Conservation (phyloP, 148 eudicot species). For the Vaccinium corymbosum region DNA sequence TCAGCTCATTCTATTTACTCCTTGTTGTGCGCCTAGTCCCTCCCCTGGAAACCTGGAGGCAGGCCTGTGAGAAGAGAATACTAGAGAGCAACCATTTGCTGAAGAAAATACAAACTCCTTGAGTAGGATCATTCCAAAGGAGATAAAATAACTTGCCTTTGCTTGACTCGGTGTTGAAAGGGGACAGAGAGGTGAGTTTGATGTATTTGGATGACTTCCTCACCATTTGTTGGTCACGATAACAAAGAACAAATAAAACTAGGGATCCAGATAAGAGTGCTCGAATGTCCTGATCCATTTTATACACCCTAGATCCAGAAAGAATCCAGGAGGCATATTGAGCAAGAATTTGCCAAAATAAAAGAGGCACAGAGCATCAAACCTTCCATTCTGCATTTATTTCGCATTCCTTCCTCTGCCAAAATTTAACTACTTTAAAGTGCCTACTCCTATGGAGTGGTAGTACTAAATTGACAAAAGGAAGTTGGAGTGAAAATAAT, state of each 20-base stretch:
- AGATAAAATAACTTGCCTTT: not conserved
- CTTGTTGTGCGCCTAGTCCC: not conserved
- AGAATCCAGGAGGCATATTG: not conserved
- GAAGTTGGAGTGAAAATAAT: not conserved
- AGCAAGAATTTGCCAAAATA: not conserved
- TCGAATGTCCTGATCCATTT: constrained; percentile 1
- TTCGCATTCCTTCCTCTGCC: not conserved
- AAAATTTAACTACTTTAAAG: not conserved
- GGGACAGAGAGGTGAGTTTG: too few species aligned
- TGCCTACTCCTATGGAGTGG: not conserved
- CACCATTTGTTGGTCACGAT: too few species aligned
- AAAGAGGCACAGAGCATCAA: not conserved
- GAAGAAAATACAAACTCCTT: not conserved
- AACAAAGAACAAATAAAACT: not conserved
- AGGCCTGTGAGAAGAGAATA: not conserved
- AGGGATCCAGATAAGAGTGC: not conserved
- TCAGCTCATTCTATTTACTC: not conserved
- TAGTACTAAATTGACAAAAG: not conserved
- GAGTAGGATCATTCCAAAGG: not conserved
- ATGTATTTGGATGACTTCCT: too few species aligned
- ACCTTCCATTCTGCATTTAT: not conserved
- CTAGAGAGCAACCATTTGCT: not conserved
- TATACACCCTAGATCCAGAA: not conserved
- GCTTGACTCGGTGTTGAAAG: not conserved
- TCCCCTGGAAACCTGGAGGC: not conserved